Evolutionary conservation across 2,329 filamentous ascomycete genomes (phyloP).

Genomic region (Zalaria sp.): DNA sequence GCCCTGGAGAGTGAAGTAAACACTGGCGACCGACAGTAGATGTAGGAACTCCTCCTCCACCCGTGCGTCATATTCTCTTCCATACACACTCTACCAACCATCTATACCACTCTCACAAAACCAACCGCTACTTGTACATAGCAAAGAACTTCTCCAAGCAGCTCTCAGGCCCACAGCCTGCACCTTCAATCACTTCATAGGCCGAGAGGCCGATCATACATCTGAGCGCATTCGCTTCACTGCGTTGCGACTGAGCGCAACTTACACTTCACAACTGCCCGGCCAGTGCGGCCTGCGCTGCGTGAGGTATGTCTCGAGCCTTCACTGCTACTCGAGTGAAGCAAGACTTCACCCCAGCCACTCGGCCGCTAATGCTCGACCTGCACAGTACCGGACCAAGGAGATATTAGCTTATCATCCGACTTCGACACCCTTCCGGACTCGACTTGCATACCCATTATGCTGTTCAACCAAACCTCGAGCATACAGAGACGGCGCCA

Average conservation of each 20-base stretch:
- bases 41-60: too few relatives aligned
- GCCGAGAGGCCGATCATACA: slow-evolving; percentile 3
- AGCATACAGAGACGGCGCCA: slow-evolving; percentile 60
- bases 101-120: not conserved
- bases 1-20: too few relatives aligned
- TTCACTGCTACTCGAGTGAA: too few relatives aligned
- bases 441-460: slow-evolving; percentile 43
- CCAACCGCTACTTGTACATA: not conserved
- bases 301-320: slow-evolving; percentile 49
- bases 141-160: not conserved
- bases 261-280: slow-evolving; percentile 42
- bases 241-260: slow-evolving; percentile 21
- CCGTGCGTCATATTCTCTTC: not conserved
- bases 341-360: not conserved
- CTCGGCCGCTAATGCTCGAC: slow-evolving; percentile 6
- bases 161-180: slow-evolving; percentile 2
- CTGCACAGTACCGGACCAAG: slow-evolving; percentile 14
- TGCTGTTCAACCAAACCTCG: slow-evolving; percentile 63
- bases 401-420: slow-evolving; percentile 17
- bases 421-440: slow-evolving; percentile 42
- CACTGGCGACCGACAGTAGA: too few relatives aligned
- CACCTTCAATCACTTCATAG: not conserved
- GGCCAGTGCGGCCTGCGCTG: slow-evolving; percentile 71
- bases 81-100: not conserved
- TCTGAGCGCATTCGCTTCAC: not conserved